phyloP scores from a whole-genome alignment of 1,284 basidiomycete genomes.

The Farysia itapuensis region DNA sequence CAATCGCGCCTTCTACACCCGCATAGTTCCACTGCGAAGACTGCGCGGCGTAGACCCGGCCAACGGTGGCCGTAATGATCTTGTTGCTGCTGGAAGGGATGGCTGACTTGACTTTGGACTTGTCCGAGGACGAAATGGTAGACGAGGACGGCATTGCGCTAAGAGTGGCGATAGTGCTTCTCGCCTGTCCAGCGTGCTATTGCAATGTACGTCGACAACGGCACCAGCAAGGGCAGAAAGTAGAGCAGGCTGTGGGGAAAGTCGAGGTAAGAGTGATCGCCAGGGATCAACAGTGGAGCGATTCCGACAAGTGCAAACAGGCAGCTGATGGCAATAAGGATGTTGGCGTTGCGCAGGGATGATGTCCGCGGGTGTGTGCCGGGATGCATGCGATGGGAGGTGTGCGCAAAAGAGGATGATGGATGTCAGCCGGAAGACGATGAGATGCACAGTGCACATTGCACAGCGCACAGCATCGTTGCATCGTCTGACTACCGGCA shows the following conservation, averaged over 20 bases:
- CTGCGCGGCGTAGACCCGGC: conserved; percentile 54
- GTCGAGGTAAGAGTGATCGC: conserved; percentile 7
- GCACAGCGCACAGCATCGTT: no score
- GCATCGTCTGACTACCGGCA: no score
- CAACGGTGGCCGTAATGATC: conserved; percentile 57
- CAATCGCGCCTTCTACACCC: conserved; percentile 54
- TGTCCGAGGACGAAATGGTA: conserved; percentile 53
- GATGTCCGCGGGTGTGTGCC: no score
- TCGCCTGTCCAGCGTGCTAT: conserved; percentile 56
- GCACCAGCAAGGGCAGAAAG: conserved; percentile 48
- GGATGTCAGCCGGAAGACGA: no score
- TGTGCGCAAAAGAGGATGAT: no score
- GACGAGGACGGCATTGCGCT: conserved; percentile 48
- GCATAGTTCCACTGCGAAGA: conserved; percentile 48
- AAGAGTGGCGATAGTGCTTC: conserved; percentile 42
- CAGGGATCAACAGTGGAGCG: conserved; percentile 1
- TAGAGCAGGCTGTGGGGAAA: conserved; percentile 41
- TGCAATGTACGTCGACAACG: conserved; percentile 47
- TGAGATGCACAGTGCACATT: no score
- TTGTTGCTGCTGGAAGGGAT: conserved; percentile 53
- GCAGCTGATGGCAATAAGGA: conserved; percentile 14
- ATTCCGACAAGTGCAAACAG: conserved; percentile 10
- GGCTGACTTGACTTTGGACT: conserved; percentile 56
- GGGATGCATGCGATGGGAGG: no score
- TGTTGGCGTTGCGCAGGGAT: conserved; percentile 5